Conservation (phyloP, 768 basidiomycete genomes). For the Kwoniella botswanensis region DNA sequence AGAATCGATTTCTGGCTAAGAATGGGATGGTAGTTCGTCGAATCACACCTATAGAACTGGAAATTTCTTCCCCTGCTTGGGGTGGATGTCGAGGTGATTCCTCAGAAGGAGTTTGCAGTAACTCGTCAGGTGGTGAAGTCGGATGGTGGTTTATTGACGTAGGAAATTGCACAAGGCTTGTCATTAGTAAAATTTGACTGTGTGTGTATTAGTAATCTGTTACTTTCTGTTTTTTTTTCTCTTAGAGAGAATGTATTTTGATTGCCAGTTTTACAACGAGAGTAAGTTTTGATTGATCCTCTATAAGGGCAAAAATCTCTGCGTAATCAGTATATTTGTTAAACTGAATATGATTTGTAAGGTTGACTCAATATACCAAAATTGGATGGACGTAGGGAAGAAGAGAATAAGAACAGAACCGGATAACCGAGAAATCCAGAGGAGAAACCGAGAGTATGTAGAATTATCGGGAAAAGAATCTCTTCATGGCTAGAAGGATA, state of each 20-base stretch:
- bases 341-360: too few species aligned
- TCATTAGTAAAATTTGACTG: not conserved
- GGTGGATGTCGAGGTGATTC: not conserved
- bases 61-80: not conserved
- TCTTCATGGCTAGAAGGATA: not conserved
- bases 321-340: not conserved
- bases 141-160: not conserved
- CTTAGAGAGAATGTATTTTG: not conserved
- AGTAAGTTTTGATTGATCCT: not conserved
- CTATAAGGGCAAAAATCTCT: not conserved
- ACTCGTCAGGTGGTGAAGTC: not conserved
- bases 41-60: not conserved
- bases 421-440: not conserved
- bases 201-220: not conserved
- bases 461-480: not conserved
- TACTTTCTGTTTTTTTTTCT: not conserved
- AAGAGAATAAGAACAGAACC: not conserved
- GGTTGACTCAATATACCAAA: not conserved
- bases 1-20: constrained; percentile 5
- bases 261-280: not conserved
- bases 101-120: not conserved
- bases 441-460: too few species aligned
- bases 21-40: constrained; percentile 13
- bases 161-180: not conserved
- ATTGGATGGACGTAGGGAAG: not conserved